Evolutionary conservation across 2,329 filamentous ascomycete species (phyloP), one percentile per base, ranked within the genome.

Genomic region (Rutstroemia sp.): DNA sequence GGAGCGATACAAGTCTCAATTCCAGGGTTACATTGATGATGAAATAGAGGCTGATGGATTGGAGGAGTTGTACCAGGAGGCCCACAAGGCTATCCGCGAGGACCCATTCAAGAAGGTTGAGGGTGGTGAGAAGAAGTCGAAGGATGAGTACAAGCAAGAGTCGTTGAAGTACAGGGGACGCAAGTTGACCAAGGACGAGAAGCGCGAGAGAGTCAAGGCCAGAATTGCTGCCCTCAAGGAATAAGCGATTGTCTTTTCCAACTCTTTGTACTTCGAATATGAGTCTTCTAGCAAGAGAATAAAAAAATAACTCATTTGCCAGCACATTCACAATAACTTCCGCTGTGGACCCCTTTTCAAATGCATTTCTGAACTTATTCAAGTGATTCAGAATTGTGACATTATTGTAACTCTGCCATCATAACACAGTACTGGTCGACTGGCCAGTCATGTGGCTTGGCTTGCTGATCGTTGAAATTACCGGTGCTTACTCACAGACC

Each of bases 1-100:
- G 88, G 94, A 99, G 86, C 92, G 94, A 75, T 99, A 90, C 89
- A 92, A 92, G 84, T 86, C 84, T 70, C 94, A 99, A 83, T 99
- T 99, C 88, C 81, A 86, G 76, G 87, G 94, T 79, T 99, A 99
- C 84, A 88, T 96, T 68, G 92, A 99, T 66, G 90, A 95, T 73
- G 94, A 96, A 70, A 76, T 99, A 66, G 92, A 97, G 81, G 92
- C 94, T 64, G 94, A 96, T 71, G 90, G 88, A 70, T 84, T 99
- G 60, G 94, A 99, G 89, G 94, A 99, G 72, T 76, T 97, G 68
- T 99, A 97, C 84, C 75, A 82, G 61, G 90, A 96, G 74, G 94
- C 92, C 64, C 94, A 99, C 85, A 87, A 88, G 76, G 87, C 88
- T 73, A 99, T 99, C 83, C 92, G 94, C 66, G 92, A 91, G 80